Evolutionary conservation across 2,329 filamentous ascomycete species (phyloP).

Genomic region (Metarhizium robertsii): DNA sequence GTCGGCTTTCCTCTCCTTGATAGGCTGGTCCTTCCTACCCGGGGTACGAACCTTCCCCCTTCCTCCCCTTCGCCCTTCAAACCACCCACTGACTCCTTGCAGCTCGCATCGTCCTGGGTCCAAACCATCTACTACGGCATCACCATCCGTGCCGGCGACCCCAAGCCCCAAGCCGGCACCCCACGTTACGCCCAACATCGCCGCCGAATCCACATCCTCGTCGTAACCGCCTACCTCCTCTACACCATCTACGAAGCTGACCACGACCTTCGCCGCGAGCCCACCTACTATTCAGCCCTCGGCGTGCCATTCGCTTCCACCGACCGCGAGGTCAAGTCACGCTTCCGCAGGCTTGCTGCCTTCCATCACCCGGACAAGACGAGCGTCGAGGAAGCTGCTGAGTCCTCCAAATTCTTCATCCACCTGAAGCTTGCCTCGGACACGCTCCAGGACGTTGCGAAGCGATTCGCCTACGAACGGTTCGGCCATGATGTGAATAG

Average conservation of each 20-base stretch:
- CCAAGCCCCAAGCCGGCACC: slow-evolving; percentile 62
- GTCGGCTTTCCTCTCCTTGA: slow-evolving; percentile 42
- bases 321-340: slow-evolving; percentile 71
- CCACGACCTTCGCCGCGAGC: slow-evolving; percentile 60
- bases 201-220: slow-evolving; percentile 71
- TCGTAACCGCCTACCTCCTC: slow-evolving; percentile 74
- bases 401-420: slow-evolving; percentile 53
- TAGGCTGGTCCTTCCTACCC: slow-evolving; percentile 50
- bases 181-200: slow-evolving; percentile 64
- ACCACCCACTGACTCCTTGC: not conserved
- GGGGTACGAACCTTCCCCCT: slow-evolving; percentile 26
- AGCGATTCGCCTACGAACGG: slow-evolving; percentile 80
- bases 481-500: slow-evolving; percentile 65
- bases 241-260: slow-evolving; percentile 94
- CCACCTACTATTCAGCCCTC: slow-evolving; percentile 73
- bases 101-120: slow-evolving; percentile 70
- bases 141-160: slow-evolving; percentile 81
- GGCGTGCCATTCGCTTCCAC: slow-evolving; percentile 58
- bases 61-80: not conserved
- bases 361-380: slow-evolving; percentile 81
- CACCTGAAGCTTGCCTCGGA: slow-evolving; percentile 78
- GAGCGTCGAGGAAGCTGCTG: slow-evolving; percentile 22
- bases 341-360: slow-evolving; percentile 68
- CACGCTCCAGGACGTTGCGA: slow-evolving; percentile 65
- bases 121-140: slow-evolving; percentile 81